A percentile compares a stretch with the other conserved stretches of the same genome.
phyloP scores from a whole-genome alignment of 2,329 filamentous ascomycete genomes.

The Cladobotryum protrusum region DNA sequence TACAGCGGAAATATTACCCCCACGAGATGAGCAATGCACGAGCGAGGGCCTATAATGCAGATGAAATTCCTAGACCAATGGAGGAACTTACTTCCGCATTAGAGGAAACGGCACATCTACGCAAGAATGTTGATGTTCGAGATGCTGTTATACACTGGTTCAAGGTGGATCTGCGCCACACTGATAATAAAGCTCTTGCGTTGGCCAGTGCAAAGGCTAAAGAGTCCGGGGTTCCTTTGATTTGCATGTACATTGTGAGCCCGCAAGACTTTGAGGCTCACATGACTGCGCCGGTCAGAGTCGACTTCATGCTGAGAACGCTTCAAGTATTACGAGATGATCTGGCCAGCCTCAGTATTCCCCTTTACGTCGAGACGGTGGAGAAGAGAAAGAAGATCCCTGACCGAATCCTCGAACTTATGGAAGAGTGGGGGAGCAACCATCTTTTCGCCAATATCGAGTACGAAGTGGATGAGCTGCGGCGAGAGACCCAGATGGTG shows the following conservation, averaged over 20 bases:
- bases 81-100: conserved; percentile 58
- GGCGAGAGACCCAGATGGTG: conserved; percentile 66
- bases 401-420: conserved; percentile 55
- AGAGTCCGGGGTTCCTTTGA: conserved; percentile 61
- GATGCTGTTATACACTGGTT: conserved; percentile 82
- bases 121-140: conserved; percentile 47
- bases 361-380: conserved; percentile 68
- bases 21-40: conserved; percentile 79
- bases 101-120: conserved; percentile 48
- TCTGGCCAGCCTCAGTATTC: conserved; percentile 65
- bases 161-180: conserved; percentile 69
- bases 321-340: conserved; percentile 60
- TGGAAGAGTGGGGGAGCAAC: conserved; percentile 64
- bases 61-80: conserved; percentile 66
- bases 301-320: conserved; percentile 76
- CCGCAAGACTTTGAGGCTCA: conserved; percentile 84
- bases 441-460: conserved; percentile 81
- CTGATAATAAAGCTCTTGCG: conserved; percentile 67
- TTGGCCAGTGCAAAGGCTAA: conserved; percentile 61
- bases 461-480: conserved; percentile 85
- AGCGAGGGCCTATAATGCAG: conserved; percentile 65
- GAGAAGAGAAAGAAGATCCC: conserved; percentile 59
- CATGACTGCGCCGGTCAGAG: conserved; percentile 61
- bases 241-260: conserved; percentile 72
- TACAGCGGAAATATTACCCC: conserved; percentile 72